Conservation (phyloP, 257 asterid genomes). For the Thymus quinquecostatus region DNA sequence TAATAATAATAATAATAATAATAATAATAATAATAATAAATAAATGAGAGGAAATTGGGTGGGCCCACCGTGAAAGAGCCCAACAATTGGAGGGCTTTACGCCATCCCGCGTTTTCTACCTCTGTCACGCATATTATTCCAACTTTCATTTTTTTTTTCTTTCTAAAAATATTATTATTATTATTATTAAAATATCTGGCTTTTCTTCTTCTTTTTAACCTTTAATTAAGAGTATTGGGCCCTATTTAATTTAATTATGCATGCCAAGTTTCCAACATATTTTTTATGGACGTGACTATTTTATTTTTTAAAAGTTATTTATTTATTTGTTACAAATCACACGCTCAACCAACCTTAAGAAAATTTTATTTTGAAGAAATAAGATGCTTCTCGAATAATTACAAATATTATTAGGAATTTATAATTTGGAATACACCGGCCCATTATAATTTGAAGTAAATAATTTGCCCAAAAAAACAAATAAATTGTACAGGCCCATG, state of each 20-base stretch:
- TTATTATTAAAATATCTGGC: background rate
- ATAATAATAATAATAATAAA: background rate
- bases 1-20: background rate
- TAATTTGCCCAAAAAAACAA: too few relatives aligned
- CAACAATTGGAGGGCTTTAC: conserved; percentile 32
- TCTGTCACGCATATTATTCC: conserved; percentile 38
- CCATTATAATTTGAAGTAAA: too few relatives aligned
- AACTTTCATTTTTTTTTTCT: background rate
- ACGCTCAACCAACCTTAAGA: too few relatives aligned
- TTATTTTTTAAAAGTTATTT: too few relatives aligned
- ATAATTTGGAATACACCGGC: too few relatives aligned
- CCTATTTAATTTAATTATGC: conserved; percentile 22
- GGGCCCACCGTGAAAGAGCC: conserved; percentile 25
- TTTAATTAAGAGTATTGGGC: conserved; percentile 19
- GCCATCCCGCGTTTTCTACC: conserved; percentile 43
- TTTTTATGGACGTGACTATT: background rate
- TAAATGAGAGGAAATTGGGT: background rate
- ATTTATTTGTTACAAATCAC: too few relatives aligned
- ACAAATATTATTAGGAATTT: too few relatives aligned
- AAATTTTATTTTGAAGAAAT: too few relatives aligned
- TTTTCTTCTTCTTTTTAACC: background rate
- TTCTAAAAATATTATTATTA: background rate
- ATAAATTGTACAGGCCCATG: too few relatives aligned
- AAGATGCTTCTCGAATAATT: too few relatives aligned
- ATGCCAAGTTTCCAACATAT: conserved; percentile 15